Base-by-base conservation (phyloP, 1,284 basidiomycete genomes). In the Ustilago crameri region DNA sequence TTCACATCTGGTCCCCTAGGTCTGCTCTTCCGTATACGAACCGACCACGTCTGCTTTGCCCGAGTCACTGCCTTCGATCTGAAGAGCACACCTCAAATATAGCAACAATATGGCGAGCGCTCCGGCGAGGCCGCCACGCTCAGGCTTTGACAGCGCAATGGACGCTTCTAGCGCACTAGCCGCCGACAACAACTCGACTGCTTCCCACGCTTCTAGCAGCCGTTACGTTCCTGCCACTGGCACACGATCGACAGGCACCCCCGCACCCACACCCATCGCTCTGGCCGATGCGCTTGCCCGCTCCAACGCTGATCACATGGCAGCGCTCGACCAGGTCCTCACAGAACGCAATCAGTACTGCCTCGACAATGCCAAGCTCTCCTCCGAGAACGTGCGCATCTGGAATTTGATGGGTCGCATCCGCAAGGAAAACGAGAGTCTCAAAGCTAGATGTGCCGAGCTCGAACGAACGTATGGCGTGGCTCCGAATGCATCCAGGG, bases 361-460 rank as follows among this genome's bases (percentile, higher is more conserved):
- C 41, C 41, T 74, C 24, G 78, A 80, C 46, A 73, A 73, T 17
- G 63, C 61, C 50, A 79, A 79, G 55, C 70, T 80, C 30, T 61
- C 59, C 10, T 71, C 60, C n/a, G 78, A 80, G 32, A 80, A 80
- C 24, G 64, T 77, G 1, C 60, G 77, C n/a, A 75, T 80, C 48
- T 80, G 78, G 78, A 79, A 74, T 20, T 59, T 80, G 27, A 74
- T 80, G 73, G 75, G 74, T 18, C 62, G 71, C 12, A 78, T 79
- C 35, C 57, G 76, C 42, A 75, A 75, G 42, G 76, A 79, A 56
- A 80, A 80, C 49, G 78, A 80, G 26, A 57, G 49, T 17, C 68
- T 79, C 55, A 80, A 75, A 43, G 73, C 66, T 3, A 60, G 55
- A n/a, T 44, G 53, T 18, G 52, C 47, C 41, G 63, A 66, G 44